Evolutionary conservation across 1,139 yeast genomes (phyloP).

Genomic region (Lodderomyces margitis): DNA sequence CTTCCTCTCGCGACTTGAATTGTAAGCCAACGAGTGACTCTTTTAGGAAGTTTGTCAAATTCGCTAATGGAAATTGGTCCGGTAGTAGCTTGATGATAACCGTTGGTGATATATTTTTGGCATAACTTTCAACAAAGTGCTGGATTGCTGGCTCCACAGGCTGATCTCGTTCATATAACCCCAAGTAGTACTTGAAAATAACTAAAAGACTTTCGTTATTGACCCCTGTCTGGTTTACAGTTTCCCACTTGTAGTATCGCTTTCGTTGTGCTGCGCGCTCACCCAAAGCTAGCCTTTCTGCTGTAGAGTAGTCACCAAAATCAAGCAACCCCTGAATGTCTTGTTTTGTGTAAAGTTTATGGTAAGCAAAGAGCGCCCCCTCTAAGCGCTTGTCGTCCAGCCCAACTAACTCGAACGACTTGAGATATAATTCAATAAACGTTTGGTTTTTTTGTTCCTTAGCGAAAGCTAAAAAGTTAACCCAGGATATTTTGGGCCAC

Average conservation of each 20-base stretch:
- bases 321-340: conserved; percentile 9
- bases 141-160: conserved; percentile 22
- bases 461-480: conserved; percentile 30
- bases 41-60: conserved; percentile 28
- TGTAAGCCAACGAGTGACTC: conserved; percentile 23
- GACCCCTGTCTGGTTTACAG: background rate
- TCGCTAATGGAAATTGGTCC: conserved; percentile 29
- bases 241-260: conserved; percentile 18
- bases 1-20: conserved; percentile 18
- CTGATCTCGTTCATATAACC: conserved; percentile 12
- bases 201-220: conserved; percentile 12
- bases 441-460: conserved; percentile 14
- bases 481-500: conserved; percentile 43
- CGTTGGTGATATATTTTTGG: conserved; percentile 20
- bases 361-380: conserved; percentile 11
- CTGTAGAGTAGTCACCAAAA: conserved; percentile 30
- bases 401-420: conserved; percentile 27
- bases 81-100: conserved; percentile 35
- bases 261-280: conserved; percentile 23
- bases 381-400: background rate
- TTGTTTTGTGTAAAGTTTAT: conserved; percentile 8
- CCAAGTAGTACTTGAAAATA: conserved; percentile 25
- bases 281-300: conserved; percentile 32
- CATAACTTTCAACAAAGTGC: conserved; percentile 32
- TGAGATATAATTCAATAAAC: conserved; percentile 30